Base-by-base conservation (phyloP, 2,329 filamentous ascomycete genomes). In the Venturiaceae sp. region DNA sequence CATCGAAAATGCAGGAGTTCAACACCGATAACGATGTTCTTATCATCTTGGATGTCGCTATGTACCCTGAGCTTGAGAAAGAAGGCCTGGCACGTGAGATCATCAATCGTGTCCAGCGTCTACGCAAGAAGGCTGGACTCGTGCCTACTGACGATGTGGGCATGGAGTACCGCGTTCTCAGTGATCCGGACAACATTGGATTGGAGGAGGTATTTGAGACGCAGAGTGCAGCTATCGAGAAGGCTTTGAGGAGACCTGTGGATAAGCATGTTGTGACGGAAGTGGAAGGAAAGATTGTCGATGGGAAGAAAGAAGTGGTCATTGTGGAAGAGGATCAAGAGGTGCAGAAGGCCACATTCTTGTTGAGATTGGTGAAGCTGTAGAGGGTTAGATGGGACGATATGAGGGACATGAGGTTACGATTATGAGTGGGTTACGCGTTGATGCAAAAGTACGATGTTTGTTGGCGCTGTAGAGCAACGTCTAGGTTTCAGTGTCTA, bases 51-150 rank as follows among this genome's bases (percentile, higher is more conserved):
- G 90, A 96, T 68, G 83, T 84, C 1, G 85, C 86, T 60, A 77
- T 90, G 26, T 88, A 97, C 69, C 85, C 91, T 0, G 91, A 96
- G 68, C 79, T 99, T 36, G 88, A 87, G 52, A 84, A 92, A 63
- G 92, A 97, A 72, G 94, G 92, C 58, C 74, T 99, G 57, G 92
- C 89, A 1, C 83, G 94, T 66, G 94, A 97, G 73, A 87, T 99
- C 63, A 88, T 99, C 77, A 88, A 95, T 72, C 86, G 92, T 41
- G 88, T 99, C 23, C 94, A 99, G 75, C 83, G 89, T 64, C 79
- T 97, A 62, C 85, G 94, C 64, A 99, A 99, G 83, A 94, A 94
- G 77, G 92, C 92, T 7, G 90, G 90, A 0, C 79, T 99, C 56
- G 84, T 92, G 63, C 85, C 91, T 1, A 97, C 92, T 0, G 94